A percentile compares a stretch with the other conserved stretches of the same genome.
Conservation (phyloP, 176 grass and related monocot genomes). For the Musa beccarii region DNA sequence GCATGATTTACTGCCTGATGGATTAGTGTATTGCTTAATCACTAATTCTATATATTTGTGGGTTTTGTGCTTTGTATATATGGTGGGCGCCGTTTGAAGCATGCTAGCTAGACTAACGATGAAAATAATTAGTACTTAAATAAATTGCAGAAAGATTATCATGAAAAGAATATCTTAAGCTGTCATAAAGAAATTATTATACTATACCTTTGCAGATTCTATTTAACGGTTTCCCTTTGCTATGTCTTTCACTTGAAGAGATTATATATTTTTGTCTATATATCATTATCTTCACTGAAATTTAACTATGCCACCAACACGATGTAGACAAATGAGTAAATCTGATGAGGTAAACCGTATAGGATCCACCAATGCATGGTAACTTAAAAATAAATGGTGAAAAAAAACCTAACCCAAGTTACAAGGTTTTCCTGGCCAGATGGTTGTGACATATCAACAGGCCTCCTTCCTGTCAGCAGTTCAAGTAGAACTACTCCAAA, state of each 20-base stretch:
- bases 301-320: no score
- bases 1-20: not conserved
- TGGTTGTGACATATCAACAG: conserved; percentile 93
- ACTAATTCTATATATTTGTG: not conserved
- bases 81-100: not conserved
- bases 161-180: not conserved
- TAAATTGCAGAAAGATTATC: not conserved
- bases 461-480: conserved; percentile 73
- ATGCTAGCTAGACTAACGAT: not conserved
- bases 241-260: no score
- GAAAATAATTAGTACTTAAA: not conserved
- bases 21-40: not conserved
- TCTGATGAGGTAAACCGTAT: not conserved
- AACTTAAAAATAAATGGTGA: not conserved
- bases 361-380: not conserved
- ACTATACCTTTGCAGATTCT: not conserved
- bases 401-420: conserved; percentile 64
- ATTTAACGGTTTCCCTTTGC: no score
- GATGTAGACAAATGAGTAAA: no score
- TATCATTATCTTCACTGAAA: no score
- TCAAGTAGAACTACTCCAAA: conserved; percentile 98
- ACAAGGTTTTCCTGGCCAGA: conserved; percentile 96
- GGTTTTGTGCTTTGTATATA: not conserved
- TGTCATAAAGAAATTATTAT: not conserved
- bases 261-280: no score